These are phyloP conservation scores for Astragalus membranaceus DNA, from an alignment of 306 rosid genomes.

Conservation along the genomic window DNA sequence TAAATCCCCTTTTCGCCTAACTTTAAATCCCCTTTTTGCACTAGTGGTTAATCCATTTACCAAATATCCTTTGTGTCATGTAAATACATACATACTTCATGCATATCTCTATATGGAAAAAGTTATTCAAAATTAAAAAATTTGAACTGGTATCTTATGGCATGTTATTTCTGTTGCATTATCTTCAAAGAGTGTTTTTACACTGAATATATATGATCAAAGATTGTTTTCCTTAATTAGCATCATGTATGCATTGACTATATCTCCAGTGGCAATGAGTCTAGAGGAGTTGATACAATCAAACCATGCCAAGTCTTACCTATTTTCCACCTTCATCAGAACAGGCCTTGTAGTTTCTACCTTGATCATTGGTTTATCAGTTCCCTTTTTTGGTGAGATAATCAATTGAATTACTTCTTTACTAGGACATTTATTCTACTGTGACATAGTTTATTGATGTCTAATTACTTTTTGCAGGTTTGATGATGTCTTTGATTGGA, in stretches of 20 bases:
- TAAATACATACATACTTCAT: too few species aligned
- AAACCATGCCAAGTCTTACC: constrained; percentile 51
- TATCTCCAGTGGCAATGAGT: constrained; percentile 95
- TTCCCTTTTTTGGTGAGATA: constrained; percentile 89
- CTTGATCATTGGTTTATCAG: constrained; percentile 59
- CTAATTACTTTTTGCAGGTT: constrained; percentile 39
- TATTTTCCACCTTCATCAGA: constrained; percentile 66
- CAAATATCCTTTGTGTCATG: constrained; percentile 86
- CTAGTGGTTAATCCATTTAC: constrained; percentile 98
- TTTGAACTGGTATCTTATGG: too few species aligned
- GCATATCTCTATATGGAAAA: too few species aligned
- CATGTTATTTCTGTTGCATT: neutral
- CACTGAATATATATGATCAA: constrained; percentile 4
- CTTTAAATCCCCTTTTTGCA: too few species aligned
- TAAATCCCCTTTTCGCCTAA: too few species aligned
- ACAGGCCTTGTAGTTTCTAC: constrained; percentile 83
- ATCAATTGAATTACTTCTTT: neutral
- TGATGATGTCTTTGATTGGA: constrained; percentile 90
- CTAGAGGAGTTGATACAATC: constrained; percentile 92
- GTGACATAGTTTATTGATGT: constrained; percentile 8
- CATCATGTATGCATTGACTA: constrained; percentile 85
- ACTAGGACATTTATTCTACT: neutral
- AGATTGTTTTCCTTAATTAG: constrained; percentile 48
- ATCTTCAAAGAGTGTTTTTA: neutral
- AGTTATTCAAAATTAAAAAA: too few species aligned